A percentile compares a stretch with the other conserved stretches of the same genome.
phyloP scores from a whole-genome alignment of 495 filamentous ascomycete species.

The Xeromyces bisporus region DNA sequence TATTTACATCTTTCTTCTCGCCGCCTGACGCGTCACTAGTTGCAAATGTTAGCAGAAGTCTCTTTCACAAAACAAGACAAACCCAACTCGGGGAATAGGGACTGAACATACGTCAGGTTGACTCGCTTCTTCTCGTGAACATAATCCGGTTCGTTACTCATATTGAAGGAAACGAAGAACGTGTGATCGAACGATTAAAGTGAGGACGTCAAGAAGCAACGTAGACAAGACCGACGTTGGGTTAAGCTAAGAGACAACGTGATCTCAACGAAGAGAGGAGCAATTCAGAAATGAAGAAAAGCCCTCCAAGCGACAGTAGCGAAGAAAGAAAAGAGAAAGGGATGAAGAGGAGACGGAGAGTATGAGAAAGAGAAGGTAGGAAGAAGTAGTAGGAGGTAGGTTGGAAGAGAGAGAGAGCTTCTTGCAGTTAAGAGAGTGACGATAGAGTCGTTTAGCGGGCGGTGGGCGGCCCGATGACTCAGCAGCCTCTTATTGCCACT shows the following conservation, averaged over 20 bases:
- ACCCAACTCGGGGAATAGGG: too few relatives aligned
- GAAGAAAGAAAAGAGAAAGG: conserved; percentile 9
- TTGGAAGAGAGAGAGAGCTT: conserved; percentile 14
- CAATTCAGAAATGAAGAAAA: conserved; percentile 1
- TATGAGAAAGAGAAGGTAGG: conserved; percentile 5
- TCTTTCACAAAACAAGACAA: too few relatives aligned
- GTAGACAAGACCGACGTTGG: not conserved
- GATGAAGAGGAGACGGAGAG: conserved; percentile 9
- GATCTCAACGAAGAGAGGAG: not conserved
- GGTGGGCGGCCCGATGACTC: conserved; percentile 18
- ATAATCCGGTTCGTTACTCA: conserved; percentile 61
- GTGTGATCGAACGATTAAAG: conserved; percentile 1
- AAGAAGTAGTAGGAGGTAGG: conserved; percentile 9
- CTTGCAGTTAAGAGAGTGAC: conserved; percentile 28
- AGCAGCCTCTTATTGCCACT: conserved; percentile 11
- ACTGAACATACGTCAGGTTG: conserved; percentile 73
- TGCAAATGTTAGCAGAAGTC: conserved; percentile 22
- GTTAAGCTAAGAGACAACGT: not conserved
- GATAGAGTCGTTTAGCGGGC: conserved; percentile 11
- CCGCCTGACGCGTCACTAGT: conserved; percentile 74
- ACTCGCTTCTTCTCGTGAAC: conserved; percentile 65
- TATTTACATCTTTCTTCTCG: conserved; percentile 65
- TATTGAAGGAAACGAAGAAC: conserved; percentile 18
- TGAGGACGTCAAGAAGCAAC: conserved; percentile 9
- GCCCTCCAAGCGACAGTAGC: not conserved